phyloP scores from a whole-genome alignment of 805 yeast genomes.

The Ogataea polymorpha region DNA sequence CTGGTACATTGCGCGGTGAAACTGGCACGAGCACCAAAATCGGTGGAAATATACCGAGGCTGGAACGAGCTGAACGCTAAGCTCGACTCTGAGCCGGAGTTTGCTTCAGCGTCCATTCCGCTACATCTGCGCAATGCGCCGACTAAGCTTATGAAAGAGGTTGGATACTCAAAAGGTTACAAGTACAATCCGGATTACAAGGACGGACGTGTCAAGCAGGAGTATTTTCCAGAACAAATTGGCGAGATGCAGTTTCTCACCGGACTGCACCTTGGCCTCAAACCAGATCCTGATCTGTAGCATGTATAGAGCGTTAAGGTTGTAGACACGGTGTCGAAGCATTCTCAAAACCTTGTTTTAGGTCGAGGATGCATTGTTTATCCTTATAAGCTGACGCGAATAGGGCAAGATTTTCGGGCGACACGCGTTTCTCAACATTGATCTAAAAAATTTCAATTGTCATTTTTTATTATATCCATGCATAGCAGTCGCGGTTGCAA shows the following conservation, averaged over 20 bases:
- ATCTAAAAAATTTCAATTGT: conserved; percentile 2
- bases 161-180: conserved; percentile 82
- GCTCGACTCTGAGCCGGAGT: conserved; percentile 54
- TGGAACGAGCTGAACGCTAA: conserved; percentile 63
- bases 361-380: neutral
- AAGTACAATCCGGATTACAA: conserved; percentile 82
- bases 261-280: conserved; percentile 54
- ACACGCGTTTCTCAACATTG: conserved; percentile 2
- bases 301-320: neutral
- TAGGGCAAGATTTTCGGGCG: neutral
- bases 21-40: conserved; percentile 79
- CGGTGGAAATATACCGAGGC: conserved; percentile 82
- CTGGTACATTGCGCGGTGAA: conserved; percentile 93
- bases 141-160: conserved; percentile 80
- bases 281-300: conserved; percentile 40
- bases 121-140: conserved; percentile 93
- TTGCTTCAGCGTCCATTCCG: conserved; percentile 65
- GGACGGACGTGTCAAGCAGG: conserved; percentile 72
- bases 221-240: conserved; percentile 67
- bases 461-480: conserved; percentile 1
- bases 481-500: conserved; percentile 8
- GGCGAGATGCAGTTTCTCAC: conserved; percentile 48
- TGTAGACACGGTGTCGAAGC: neutral
- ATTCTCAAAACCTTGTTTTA: conserved; percentile 15
- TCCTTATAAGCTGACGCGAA: neutral